A percentile compares a stretch with the other conserved stretches of the same genome.
Conservation (phyloP, 148 eudicot genomes). For the Chenopodium album region DNA sequence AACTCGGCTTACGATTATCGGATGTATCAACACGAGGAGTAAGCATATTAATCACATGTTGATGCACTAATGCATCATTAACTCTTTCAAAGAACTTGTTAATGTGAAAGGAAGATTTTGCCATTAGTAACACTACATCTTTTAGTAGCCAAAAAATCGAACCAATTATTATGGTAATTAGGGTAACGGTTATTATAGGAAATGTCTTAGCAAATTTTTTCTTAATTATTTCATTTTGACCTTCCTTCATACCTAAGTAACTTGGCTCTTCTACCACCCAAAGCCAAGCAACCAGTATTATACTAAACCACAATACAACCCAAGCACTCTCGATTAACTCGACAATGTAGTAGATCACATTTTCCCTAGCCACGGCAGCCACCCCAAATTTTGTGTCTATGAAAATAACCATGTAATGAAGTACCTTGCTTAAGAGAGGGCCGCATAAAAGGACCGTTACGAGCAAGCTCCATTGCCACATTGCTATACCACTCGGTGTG, state of each 20-base stretch:
- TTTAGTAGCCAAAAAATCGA: constrained; percentile 27
- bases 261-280: constrained; percentile 26
- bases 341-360: constrained; percentile 19
- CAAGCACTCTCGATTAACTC: constrained; percentile 27
- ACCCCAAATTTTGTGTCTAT: constrained; percentile 1
- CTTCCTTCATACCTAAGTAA: constrained; percentile 14
- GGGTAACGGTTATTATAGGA: background rate
- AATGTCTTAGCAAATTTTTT: no score
- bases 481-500: constrained; percentile 12
- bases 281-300: constrained; percentile 28
- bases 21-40: background rate
- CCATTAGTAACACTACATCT: constrained; percentile 7
- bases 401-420: background rate
- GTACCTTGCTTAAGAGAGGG: constrained; percentile 15
- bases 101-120: constrained; percentile 25
- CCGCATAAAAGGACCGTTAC: constrained; percentile 25
- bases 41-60: constrained; percentile 15
- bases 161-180: constrained; percentile 25
- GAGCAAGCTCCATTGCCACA: constrained; percentile 35
- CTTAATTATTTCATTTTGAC: background rate
- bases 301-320: constrained; percentile 28
- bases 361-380: background rate
- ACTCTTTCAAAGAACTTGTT: constrained; percentile 27
- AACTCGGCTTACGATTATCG: no score
- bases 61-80: constrained; percentile 7